Conservation (phyloP, 768 basidiomycete genomes). For the Leccinum fibrillosum region DNA sequence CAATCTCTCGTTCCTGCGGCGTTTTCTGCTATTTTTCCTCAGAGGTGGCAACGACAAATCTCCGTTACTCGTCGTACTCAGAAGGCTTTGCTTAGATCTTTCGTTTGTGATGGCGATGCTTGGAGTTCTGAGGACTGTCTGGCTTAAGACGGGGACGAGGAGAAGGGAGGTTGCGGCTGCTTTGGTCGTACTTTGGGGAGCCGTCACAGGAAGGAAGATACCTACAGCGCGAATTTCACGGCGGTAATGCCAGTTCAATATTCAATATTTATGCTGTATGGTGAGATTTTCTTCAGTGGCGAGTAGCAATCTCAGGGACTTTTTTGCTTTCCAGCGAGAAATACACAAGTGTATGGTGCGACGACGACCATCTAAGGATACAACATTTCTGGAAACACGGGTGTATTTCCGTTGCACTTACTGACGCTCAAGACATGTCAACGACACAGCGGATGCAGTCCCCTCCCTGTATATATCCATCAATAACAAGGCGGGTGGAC, state of each 20-base stretch:
- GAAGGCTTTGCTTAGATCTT: conserved; percentile 74
- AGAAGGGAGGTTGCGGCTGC: conserved; percentile 67
- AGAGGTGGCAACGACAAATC: conserved; percentile 53
- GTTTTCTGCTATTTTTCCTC: conserved; percentile 56
- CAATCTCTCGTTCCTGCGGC: conserved; percentile 45
- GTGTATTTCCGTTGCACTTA: not conserved
- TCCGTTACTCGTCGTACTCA: conserved; percentile 63
- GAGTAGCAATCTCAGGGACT: not conserved
- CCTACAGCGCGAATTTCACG: conserved; percentile 36
- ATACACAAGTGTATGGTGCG: not conserved
- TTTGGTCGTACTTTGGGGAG: conserved; percentile 64
- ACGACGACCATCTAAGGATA: not conserved
- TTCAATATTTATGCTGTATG: conserved; percentile 12
- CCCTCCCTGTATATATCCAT: conserved; percentile 44
- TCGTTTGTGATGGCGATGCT: conserved; percentile 69
- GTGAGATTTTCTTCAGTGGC: not conserved
- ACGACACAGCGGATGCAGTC: conserved; percentile 95
- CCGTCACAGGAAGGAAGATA: conserved; percentile 61
- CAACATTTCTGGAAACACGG: conserved; percentile 1
- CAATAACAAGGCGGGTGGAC: not conserved
- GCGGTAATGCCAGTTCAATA: conserved; percentile 4
- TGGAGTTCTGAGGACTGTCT: conserved; percentile 52
- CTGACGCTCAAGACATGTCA: conserved; percentile 65
- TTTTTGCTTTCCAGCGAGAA: not conserved
- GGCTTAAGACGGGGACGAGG: conserved; percentile 68